These are phyloP conservation scores for Nymphaea colorata DNA, from an alignment of 164 flowering plant genomes.

Conservation along the genomic window DNA sequence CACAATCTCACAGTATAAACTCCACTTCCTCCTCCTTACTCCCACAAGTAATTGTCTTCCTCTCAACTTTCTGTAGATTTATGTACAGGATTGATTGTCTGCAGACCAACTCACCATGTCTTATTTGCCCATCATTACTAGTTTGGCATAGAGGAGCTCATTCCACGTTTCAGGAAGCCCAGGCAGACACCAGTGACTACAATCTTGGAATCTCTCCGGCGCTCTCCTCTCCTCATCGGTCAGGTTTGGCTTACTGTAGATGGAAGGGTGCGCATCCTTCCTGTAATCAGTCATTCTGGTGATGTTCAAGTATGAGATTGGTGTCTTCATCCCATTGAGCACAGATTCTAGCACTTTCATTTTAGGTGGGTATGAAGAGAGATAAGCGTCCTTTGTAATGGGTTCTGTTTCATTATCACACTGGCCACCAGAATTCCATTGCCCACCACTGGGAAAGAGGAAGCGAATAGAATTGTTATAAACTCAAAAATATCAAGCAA, in stretches of 20 bases:
- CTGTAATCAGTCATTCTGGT: constrained; percentile 80
- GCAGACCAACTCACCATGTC: no score
- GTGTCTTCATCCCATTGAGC: constrained; percentile 60
- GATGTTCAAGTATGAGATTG: constrained; percentile 56
- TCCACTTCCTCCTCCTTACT: no score
- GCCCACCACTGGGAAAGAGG: constrained; percentile 59
- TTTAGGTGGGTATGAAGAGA: constrained; percentile 53
- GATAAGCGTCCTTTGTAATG: constrained; percentile 52
- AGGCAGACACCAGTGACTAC: constrained; percentile 99
- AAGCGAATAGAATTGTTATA: neutral
- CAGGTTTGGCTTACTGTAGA: constrained; percentile 48
- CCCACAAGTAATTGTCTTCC: no score
- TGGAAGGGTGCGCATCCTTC: constrained; percentile 91
- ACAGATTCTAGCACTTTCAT: constrained; percentile 64
- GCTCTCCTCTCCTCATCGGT: constrained; percentile 41
- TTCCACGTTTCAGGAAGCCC: constrained; percentile 98
- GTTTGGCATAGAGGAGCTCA: constrained; percentile 73
- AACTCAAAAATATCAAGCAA: neutral
- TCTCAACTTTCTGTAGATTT: no score
- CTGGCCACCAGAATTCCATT: constrained; percentile 90
- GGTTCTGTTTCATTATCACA: constrained; percentile 80
- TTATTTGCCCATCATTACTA: constrained; percentile 27
- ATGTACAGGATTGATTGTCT: no score
- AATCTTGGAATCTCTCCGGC: constrained; percentile 63
- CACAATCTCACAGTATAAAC: no score